Percentiles rank a stretch among this genome's conserved stretches.
Evolutionary conservation across 208 protist species (phyloP).

Genomic region (Crithidia brevicula): DNA sequence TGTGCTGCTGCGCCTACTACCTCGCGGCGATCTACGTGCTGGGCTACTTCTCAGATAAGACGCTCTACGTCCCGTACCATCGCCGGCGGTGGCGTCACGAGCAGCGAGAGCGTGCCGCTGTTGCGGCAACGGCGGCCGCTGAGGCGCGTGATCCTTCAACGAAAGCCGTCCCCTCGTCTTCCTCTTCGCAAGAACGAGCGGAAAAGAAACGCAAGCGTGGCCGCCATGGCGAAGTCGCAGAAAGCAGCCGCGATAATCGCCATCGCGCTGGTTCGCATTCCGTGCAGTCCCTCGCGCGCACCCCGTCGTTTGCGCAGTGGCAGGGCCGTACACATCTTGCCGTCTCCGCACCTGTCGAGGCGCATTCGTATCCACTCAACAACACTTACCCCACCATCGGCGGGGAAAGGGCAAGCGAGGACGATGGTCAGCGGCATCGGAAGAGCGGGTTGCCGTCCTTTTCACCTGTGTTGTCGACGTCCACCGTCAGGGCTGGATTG

Average conservation of each 20-base stretch:
- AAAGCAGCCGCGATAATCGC: too few species aligned
- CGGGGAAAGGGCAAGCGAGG: neutral
- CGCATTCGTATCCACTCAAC: neutral
- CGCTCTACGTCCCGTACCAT: conserved; percentile 53
- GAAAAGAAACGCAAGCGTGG: neutral
- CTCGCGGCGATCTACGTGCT: conserved; percentile 40
- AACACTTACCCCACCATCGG: neutral
- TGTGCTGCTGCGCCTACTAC: conserved; percentile 39
- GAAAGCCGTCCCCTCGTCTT: too few species aligned
- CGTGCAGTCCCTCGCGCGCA: conserved; percentile 20
- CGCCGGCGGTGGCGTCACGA: conserved; percentile 32
- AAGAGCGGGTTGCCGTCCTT: neutral
- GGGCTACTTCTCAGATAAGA: conserved; percentile 50
- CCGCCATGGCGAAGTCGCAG: neutral
- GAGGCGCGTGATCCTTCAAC: too few species aligned
- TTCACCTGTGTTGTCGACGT: neutral
- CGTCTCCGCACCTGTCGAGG: neutral
- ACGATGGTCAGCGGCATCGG: too few species aligned
- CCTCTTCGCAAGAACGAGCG: neutral
- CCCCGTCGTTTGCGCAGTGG: conserved; percentile 33
- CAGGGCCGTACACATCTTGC: neutral
- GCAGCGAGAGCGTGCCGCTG: conserved; percentile 9
- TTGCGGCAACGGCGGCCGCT: neutral
- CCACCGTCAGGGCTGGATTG: neutral
- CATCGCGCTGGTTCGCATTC: neutral